Evolutionary conservation across 192 early-diverging fungal species (phyloP).

Genomic region (Coemansia sp.): DNA sequence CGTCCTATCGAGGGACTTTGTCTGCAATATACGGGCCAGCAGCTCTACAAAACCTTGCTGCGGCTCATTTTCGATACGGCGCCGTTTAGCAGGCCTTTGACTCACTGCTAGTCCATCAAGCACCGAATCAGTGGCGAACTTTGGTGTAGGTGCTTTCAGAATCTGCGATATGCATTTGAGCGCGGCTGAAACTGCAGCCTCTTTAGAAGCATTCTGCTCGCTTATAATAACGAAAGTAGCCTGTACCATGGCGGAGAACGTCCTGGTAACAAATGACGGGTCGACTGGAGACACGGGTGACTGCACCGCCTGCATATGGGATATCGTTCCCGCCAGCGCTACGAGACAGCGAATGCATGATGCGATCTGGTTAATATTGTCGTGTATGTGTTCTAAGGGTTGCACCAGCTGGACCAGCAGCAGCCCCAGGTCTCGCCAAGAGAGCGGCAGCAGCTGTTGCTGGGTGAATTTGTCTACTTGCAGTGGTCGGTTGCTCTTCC

Average conservation of each 20-base stretch:
- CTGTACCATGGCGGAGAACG: slow-evolving; percentile 13
- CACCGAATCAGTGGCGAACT: slow-evolving; percentile 22
- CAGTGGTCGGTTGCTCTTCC: slow-evolving; percentile 29
- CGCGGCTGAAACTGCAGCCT: too few species aligned
- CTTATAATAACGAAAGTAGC: too few species aligned
- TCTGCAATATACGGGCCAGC: slow-evolving; percentile 13
- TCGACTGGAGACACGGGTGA: slow-evolving; percentile 6
- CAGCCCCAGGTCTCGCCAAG: slow-evolving; percentile 36
- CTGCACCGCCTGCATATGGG: slow-evolving; percentile 23
- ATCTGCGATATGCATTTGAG: too few species aligned
- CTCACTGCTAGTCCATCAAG: slow-evolving; percentile 10
- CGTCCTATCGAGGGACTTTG: not conserved
- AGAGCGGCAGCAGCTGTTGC: slow-evolving; percentile 7
- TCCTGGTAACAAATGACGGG: slow-evolving; percentile 14
- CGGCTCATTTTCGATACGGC: not conserved
- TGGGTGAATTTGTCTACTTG: slow-evolving; percentile 8
- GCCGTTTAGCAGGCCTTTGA: slow-evolving; percentile 3
- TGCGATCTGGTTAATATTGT: not conserved
- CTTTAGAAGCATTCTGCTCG: too few species aligned
- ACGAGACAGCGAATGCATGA: slow-evolving; percentile 7
- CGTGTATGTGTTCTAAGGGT: slow-evolving; percentile 1
- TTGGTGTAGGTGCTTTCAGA: not conserved
- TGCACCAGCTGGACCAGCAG: slow-evolving; percentile 22
- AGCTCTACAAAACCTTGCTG: slow-evolving; percentile 3
- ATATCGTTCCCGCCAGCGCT: slow-evolving; percentile 17